Percentiles rank a stretch among this genome's conserved stretches.
Evolutionary conservation across 164 flowering plant species (phyloP).

Genomic region (Kingdonia uniflora): DNA sequence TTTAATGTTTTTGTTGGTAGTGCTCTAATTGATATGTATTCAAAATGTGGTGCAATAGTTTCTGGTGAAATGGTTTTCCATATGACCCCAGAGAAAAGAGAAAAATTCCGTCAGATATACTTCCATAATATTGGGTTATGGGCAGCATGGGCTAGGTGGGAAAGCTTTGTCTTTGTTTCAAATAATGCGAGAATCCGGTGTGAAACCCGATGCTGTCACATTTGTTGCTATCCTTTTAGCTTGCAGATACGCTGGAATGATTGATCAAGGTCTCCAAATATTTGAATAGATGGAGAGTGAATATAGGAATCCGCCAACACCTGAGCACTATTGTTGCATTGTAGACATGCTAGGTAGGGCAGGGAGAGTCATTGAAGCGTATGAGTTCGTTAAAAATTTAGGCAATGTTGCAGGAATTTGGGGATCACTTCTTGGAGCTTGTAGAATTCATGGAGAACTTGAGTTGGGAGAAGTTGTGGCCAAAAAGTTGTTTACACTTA

Average conservation of each 20-base stretch:
- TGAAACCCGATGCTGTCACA: slow-evolving; percentile 67
- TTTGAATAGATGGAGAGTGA: slow-evolving; percentile 54
- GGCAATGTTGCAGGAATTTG: slow-evolving; percentile 46
- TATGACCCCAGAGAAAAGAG: slow-evolving; percentile 45
- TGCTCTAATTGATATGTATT: slow-evolving; percentile 80
- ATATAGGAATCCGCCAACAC: slow-evolving; percentile 34
- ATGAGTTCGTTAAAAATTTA: slow-evolving; percentile 42
- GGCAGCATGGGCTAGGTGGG: slow-evolving; percentile 82
- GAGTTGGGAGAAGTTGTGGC: slow-evolving; percentile 73
- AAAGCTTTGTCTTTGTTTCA: slow-evolving; percentile 51
- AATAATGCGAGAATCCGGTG: slow-evolving; percentile 34
- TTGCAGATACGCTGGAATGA: slow-evolving; percentile 68
- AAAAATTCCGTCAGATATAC: slow-evolving; percentile 73
- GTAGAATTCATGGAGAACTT: no score
- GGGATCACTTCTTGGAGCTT: no score
- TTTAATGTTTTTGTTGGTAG: slow-evolving; percentile 63
- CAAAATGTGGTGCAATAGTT: no score
- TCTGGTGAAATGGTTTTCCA: no score
- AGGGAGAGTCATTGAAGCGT: slow-evolving; percentile 73
- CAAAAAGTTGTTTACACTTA: slow-evolving; percentile 44
- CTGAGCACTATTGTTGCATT: no score
- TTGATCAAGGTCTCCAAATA: no score
- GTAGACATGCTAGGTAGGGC: no score
- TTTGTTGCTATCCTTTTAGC: slow-evolving; percentile 75
- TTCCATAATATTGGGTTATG: slow-evolving; percentile 76